Conservation (phyloP, 129 eudicot genomes). For the Lactuca saligna region DNA sequence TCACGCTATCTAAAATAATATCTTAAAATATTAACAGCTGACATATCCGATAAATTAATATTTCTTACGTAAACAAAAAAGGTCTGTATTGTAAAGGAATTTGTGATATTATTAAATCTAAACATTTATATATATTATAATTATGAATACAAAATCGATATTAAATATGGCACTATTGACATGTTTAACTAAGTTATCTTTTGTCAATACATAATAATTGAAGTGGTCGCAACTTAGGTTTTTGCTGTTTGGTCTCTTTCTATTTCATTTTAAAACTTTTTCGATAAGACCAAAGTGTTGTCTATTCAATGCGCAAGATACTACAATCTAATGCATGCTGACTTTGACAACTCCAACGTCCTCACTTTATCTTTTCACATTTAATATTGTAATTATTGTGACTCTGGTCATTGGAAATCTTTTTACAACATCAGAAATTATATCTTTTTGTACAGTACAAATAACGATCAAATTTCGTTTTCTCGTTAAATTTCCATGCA, state of each 20-base stretch:
- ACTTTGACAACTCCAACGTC: slow-evolving; percentile 8
- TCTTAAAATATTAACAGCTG: background rate
- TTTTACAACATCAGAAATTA: background rate
- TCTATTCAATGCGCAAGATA: background rate
- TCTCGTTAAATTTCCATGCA: background rate
- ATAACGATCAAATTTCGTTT: background rate
- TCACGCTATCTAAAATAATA: background rate
- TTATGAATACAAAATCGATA: background rate
- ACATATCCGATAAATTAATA: no score
- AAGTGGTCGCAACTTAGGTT: slow-evolving; percentile 19
- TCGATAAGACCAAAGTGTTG: background rate
- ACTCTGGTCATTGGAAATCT: background rate
- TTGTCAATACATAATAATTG: slow-evolving; percentile 26
- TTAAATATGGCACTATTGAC: slow-evolving; percentile 10
- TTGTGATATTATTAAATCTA: no score
- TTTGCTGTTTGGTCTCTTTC: slow-evolving; percentile 24
- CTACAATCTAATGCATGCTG: slow-evolving; percentile 21
- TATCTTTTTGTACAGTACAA: background rate
- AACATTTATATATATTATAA: no score
- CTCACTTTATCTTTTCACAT: slow-evolving; percentile 7
- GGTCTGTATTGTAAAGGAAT: background rate
- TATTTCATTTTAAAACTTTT: slow-evolving; percentile 11
- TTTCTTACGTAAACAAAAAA: no score
- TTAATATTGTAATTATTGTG: slow-evolving; percentile 7
- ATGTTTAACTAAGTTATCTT: background rate